phyloP scores from a whole-genome alignment of 1,284 basidiomycete genomes.

The Ustilago shanxiensis region DNA sequence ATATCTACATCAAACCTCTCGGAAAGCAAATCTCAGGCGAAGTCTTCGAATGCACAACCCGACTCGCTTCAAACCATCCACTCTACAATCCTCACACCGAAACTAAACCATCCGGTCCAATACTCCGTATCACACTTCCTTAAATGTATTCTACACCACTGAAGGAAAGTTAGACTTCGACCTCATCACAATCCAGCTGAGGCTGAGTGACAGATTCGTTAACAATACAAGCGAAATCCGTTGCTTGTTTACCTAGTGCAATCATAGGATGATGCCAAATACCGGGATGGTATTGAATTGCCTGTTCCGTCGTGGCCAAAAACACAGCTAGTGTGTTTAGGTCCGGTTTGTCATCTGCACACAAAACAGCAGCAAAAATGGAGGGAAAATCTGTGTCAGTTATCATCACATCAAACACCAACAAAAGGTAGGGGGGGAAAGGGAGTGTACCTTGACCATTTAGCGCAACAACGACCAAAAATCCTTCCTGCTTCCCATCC shows the following conservation, averaged over 20 bases:
- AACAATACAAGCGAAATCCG: constrained; percentile 66
- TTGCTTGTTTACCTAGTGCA: constrained; percentile 49
- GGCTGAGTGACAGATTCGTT: constrained; percentile 53
- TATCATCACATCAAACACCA: neutral
- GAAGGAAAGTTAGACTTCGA: constrained; percentile 27
- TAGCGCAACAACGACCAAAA: constrained; percentile 63
- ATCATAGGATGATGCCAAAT: constrained; percentile 67
- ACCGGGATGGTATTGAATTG: constrained; percentile 62
- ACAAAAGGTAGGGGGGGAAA: neutral
- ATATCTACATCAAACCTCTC: constrained; percentile 15
- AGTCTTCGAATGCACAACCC: neutral
- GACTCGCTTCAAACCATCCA: neutral
- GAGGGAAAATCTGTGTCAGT: neutral
- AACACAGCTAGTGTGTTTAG: constrained; percentile 58
- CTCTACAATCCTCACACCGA: neutral
- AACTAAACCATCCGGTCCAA: neutral
- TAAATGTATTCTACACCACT: no score
- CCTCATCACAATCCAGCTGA: constrained; percentile 57
- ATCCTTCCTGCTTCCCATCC: constrained; percentile 42
- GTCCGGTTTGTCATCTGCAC: constrained; percentile 63
- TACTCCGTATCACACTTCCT: constrained; percentile 24
- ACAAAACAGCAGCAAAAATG: neutral
- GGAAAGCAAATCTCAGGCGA: neutral
- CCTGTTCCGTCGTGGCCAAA: constrained; percentile 54
- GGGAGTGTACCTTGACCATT: constrained; percentile 52